phyloP scores from a whole-genome alignment of 805 yeast species.

The Clavispora phyllophila region DNA sequence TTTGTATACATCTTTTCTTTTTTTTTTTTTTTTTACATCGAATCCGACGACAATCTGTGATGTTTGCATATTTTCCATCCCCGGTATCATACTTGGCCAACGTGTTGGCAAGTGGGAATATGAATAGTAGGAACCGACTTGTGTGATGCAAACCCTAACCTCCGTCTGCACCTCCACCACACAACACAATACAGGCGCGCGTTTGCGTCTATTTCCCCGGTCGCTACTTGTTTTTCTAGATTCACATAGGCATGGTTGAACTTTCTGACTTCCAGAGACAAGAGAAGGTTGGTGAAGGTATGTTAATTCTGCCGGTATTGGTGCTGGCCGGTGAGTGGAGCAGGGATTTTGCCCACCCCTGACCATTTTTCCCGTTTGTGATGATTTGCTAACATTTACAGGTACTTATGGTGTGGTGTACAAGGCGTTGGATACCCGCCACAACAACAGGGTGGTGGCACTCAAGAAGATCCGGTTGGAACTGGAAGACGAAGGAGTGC shows the following conservation, averaged over 20 bases:
- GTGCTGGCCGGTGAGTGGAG: too few relatives aligned
- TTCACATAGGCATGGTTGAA: constrained; percentile 60
- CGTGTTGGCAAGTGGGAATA: too few relatives aligned
- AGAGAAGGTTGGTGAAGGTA: constrained; percentile 95
- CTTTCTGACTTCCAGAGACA: constrained; percentile 87
- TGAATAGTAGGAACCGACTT: neutral
- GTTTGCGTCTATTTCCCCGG: neutral
- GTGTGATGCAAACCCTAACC: neutral
- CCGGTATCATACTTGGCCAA: too few relatives aligned
- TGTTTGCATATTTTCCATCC: too few relatives aligned
- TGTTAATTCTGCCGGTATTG: constrained; percentile 18
- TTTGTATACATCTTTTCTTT: neutral
- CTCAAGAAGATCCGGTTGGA: constrained; percentile 91
- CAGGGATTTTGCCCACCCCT: too few relatives aligned
- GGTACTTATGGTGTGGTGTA: constrained; percentile 98
- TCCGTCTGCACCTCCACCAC: neutral
- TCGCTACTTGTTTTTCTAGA: neutral
- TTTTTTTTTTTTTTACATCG: neutral
- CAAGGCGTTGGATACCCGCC: constrained; percentile 85
- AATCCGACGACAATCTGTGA: neutral
- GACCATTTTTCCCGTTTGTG: neutral
- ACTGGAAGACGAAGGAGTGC: constrained; percentile 97
- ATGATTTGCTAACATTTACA: constrained; percentile 14
- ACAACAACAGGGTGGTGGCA: constrained; percentile 92
- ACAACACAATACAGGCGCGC: neutral